Evolutionary conservation across 306 rosid genomes (phyloP).

Genomic region (Ormosia emarginata): DNA sequence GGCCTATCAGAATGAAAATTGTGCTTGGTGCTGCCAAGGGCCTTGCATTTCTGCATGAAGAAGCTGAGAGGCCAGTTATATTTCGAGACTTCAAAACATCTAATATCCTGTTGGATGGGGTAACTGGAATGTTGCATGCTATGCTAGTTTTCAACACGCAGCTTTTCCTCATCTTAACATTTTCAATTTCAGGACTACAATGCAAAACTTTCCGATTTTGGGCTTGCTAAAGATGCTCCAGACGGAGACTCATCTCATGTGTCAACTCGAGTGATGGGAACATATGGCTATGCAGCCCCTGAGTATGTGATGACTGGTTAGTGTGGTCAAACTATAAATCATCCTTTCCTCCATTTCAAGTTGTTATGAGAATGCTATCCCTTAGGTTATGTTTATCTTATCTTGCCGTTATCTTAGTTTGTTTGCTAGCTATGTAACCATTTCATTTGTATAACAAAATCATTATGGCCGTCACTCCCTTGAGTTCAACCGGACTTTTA

Average conservation of each 20-base stretch:
- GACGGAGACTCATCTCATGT: constrained; percentile 55
- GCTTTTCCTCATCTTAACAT: not conserved
- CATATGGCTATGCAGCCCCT: constrained; percentile 66
- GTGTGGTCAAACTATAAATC: not conserved
- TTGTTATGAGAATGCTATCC: not conserved
- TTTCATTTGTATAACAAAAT: too few relatives aligned
- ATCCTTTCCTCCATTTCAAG: not conserved
- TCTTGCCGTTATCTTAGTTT: too few relatives aligned
- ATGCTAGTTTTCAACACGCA: not conserved
- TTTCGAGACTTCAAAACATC: constrained; percentile 71
- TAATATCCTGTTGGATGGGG: constrained; percentile 56
- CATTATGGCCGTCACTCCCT: too few relatives aligned
- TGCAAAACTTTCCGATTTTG: constrained; percentile 73
- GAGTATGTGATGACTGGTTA: constrained; percentile 70
- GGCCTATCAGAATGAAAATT: constrained; percentile 57
- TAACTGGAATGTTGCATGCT: not conserved
- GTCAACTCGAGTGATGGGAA: constrained; percentile 61
- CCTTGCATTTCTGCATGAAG: constrained; percentile 68
- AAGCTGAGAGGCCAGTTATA: constrained; percentile 48
- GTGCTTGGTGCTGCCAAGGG: constrained; percentile 67
- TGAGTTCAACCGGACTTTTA: too few relatives aligned
- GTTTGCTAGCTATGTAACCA: too few relatives aligned
- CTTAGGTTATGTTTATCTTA: too few relatives aligned
- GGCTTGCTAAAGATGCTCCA: constrained; percentile 65
- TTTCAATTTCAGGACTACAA: constrained; percentile 47